Evolutionary conservation across 2,329 filamentous ascomycete species (phyloP).

Genomic region (Emmonsiellopsis sp.): DNA sequence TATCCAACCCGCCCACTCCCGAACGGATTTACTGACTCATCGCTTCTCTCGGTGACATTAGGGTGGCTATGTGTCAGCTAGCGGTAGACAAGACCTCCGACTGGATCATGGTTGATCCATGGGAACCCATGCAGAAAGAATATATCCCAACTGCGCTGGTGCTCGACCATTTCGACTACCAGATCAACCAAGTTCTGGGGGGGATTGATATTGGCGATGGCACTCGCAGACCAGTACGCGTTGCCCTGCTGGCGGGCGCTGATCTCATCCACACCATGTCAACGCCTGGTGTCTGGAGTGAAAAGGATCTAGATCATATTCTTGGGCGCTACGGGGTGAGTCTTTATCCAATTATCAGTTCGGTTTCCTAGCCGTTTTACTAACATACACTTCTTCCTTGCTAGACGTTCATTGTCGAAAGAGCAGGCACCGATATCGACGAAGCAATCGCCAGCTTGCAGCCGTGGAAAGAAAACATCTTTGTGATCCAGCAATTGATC

Average conservation of each 20-base stretch:
- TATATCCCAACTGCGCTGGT: conserved; percentile 87
- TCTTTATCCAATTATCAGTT: conserved; percentile 4
- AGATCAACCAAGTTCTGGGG: conserved; percentile 70
- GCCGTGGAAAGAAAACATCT: conserved; percentile 75
- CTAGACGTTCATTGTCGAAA: conserved; percentile 70
- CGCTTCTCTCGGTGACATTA: conserved; percentile 16
- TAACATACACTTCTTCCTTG: neutral
- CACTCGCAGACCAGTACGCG: conserved; percentile 55
- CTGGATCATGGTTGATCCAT: conserved; percentile 80
- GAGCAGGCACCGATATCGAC: conserved; percentile 78
- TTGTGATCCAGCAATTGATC: conserved; percentile 80
- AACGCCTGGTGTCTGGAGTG: conserved; percentile 65
- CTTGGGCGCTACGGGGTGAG: conserved; percentile 62
- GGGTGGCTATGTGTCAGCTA: conserved; percentile 76
- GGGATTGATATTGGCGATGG: conserved; percentile 64
- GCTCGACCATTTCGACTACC: conserved; percentile 80
- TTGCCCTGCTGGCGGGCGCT: conserved; percentile 72
- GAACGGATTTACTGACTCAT: neutral
- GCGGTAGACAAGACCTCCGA: conserved; percentile 62
- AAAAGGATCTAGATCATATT: conserved; percentile 78
- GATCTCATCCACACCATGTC: conserved; percentile 68
- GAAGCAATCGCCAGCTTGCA: conserved; percentile 75
- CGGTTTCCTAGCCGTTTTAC: neutral
- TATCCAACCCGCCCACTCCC: neutral
- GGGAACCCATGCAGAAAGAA: conserved; percentile 74